Conservation (phyloP, 768 basidiomycete genomes). For the Mycena rosella region DNA sequence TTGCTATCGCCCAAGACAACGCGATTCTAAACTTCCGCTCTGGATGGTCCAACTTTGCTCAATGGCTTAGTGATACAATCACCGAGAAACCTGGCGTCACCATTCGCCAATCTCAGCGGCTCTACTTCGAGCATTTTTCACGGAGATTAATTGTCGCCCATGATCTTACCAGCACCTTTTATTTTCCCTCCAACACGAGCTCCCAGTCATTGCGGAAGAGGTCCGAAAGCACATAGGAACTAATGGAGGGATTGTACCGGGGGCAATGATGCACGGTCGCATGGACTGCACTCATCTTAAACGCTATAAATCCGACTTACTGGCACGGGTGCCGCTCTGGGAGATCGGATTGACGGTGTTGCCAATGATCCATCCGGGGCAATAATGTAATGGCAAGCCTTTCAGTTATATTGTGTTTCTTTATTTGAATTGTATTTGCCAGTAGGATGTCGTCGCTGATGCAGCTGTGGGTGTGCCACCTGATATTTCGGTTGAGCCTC, state of each 20-base stretch:
- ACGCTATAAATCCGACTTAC: not conserved
- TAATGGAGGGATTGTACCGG: slow-evolving; percentile 30
- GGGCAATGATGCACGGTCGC: slow-evolving; percentile 21
- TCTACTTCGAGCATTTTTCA: slow-evolving; percentile 45
- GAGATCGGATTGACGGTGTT: not conserved
- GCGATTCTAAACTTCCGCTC: slow-evolving; percentile 41
- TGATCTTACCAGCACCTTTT: slow-evolving; percentile 10
- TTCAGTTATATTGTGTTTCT: not conserved
- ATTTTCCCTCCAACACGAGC: slow-evolving; percentile 31
- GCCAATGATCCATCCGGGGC: slow-evolving; percentile 1
- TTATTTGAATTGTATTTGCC: too few relatives aligned
- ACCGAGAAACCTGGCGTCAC: slow-evolving; percentile 30
- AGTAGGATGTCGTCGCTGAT: too few relatives aligned
- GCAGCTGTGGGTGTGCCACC: too few relatives aligned
- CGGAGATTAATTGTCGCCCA: slow-evolving; percentile 39
- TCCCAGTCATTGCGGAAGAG: slow-evolving; percentile 4
- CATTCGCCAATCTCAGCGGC: slow-evolving; percentile 39
- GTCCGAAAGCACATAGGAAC: slow-evolving; percentile 35
- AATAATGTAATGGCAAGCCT: not conserved
- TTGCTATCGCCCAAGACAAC: slow-evolving; percentile 42
- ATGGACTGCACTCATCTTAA: slow-evolving; percentile 19
- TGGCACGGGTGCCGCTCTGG: not conserved
- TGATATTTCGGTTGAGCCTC: not conserved
- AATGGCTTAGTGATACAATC: slow-evolving; percentile 41
- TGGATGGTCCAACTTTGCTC: slow-evolving; percentile 45